These are phyloP conservation scores for Aspergillus sp. DNA, from an alignment of 2,329 filamentous ascomycete genomes.

Conservation along the genomic window DNA sequence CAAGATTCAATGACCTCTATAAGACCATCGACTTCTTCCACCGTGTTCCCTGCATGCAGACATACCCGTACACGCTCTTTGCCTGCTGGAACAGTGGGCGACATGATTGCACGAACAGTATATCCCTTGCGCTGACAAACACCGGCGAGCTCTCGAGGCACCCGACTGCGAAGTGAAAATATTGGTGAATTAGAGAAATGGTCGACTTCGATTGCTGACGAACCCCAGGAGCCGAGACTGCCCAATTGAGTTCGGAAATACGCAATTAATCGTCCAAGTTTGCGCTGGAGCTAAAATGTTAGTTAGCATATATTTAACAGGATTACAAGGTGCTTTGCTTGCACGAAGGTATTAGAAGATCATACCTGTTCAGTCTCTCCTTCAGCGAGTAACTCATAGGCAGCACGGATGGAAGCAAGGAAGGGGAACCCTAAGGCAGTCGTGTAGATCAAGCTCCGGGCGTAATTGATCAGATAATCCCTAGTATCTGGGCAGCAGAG, in stretches of 20 bases:
- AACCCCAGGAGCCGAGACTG: conserved; percentile 30
- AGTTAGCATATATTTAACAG: background rate
- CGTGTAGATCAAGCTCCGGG: conserved; percentile 72
- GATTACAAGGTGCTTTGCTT: background rate
- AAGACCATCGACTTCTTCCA: conserved; percentile 56
- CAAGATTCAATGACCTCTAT: conserved; percentile 51
- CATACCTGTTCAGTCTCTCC: conserved; percentile 50
- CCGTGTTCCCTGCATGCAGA: conserved; percentile 66
- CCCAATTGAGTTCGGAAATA: conserved; percentile 49
- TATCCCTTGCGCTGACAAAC: conserved; percentile 61
- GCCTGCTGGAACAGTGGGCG: conserved; percentile 65
- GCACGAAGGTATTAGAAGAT: conserved; percentile 6
- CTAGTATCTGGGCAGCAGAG: conserved; percentile 61
- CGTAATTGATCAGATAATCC: conserved; percentile 72
- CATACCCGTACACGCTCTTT: conserved; percentile 66
- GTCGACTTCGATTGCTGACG: conserved; percentile 38
- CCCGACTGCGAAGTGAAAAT: conserved; percentile 59
- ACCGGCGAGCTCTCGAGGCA: conserved; percentile 59
- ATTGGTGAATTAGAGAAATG: conserved; percentile 60
- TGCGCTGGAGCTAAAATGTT: conserved; percentile 35
- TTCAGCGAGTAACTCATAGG: conserved; percentile 57
- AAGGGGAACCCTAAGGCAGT: conserved; percentile 65
- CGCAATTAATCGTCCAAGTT: conserved; percentile 49
- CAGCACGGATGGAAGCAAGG: conserved; percentile 58
- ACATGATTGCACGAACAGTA: conserved; percentile 64